A percentile compares a stretch with the other conserved stretches of the same genome.
phyloP scores from a whole-genome alignment of 331 rosid species.

The Stylosanthes scabra region DNA sequence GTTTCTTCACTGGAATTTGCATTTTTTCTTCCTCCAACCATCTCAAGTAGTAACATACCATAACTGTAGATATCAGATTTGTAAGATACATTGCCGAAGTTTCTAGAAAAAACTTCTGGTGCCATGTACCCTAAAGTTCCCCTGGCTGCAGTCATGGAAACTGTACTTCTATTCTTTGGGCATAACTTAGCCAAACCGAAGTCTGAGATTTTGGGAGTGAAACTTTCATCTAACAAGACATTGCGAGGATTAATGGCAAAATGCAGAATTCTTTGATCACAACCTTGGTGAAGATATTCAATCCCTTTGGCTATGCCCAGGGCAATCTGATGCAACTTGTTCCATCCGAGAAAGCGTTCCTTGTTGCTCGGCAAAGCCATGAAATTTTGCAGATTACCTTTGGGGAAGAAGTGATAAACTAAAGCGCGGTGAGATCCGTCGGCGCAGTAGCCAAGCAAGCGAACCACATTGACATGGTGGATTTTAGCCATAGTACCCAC shows the following conservation, averaged over 20 bases:
- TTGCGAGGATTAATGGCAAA: slow-evolving; percentile 23
- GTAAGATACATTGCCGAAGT: too few relatives aligned
- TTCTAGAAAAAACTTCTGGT: not conserved
- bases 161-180: slow-evolving; percentile 7
- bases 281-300: slow-evolving; percentile 11
- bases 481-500: slow-evolving; percentile 46
- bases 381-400: slow-evolving; percentile 38
- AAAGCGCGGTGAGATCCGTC: slow-evolving; percentile 39
- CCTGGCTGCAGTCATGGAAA: slow-evolving; percentile 8
- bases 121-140: slow-evolving; percentile 9
- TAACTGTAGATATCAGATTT: too few relatives aligned
- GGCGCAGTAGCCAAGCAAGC: slow-evolving; percentile 43
- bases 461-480: slow-evolving; percentile 53
- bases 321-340: slow-evolving; percentile 6
- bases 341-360: slow-evolving; percentile 24
- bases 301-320: slow-evolving; percentile 20
- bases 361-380: slow-evolving; percentile 1
- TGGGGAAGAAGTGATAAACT: slow-evolving; percentile 40
- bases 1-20: not conserved
- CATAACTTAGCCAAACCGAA: slow-evolving; percentile 25
- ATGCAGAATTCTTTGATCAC: too few relatives aligned
- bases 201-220: slow-evolving; percentile 7
- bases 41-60: not conserved
- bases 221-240: not conserved
- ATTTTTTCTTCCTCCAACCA: not conserved